Conservation (phyloP, 192 early-diverging fungal species). For the Mortierella hygrophila region DNA sequence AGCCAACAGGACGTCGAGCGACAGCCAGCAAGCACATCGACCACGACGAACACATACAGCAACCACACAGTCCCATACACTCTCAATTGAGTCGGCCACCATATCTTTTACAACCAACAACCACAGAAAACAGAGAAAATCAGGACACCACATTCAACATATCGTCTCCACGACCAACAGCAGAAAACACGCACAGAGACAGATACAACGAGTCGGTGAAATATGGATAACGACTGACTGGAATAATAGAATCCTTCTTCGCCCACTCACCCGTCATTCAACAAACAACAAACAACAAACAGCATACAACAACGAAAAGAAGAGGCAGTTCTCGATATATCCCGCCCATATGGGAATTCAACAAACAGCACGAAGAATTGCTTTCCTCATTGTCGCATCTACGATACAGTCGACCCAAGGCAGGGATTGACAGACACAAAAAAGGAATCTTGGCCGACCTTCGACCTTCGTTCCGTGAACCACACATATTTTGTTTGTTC, state of each 20-base stretch:
- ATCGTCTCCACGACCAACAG: too few relatives aligned
- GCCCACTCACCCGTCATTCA: not conserved
- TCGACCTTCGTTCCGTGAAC: not conserved
- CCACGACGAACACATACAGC: not conserved
- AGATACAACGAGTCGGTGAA: not conserved
- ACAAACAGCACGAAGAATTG: not conserved
- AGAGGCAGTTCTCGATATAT: not conserved
- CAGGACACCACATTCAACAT: too few relatives aligned
- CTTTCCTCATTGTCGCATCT: not conserved
- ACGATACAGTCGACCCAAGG: not conserved
- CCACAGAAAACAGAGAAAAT: too few relatives aligned
- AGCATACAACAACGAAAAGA: not conserved
- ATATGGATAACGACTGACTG: not conserved
- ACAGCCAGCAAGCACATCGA: not conserved
- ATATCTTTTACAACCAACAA: too few relatives aligned
- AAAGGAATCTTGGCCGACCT: not conserved
- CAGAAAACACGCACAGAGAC: not conserved
- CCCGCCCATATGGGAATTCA: constrained; percentile 8
- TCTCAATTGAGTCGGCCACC: too few relatives aligned
- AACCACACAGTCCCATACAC: too few relatives aligned
- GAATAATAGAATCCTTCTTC: not conserved
- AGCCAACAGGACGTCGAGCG: not conserved
- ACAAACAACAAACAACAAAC: too few relatives aligned
- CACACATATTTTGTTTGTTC: not conserved
- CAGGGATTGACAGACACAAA: not conserved